Evolutionary conservation across 148 eudicot genomes (phyloP), one percentile per base, ranked within the genome.

Genomic region (Silene uniflora): DNA sequence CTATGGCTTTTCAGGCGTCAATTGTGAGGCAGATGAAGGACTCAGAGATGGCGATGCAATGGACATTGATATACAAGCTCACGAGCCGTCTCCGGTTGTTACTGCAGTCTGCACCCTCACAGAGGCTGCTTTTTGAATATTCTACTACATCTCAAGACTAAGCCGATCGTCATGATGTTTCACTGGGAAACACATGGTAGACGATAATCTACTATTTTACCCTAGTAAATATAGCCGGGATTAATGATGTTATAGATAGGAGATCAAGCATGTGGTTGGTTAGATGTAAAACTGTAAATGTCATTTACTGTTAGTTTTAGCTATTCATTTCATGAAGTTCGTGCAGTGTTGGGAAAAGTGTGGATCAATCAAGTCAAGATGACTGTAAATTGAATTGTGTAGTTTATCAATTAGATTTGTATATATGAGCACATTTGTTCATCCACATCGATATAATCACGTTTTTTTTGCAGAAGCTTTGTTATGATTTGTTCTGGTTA

Each of bases 1-100:
- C 44, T 44, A 42, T 9, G 46, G 27, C 67, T 66, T 59, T 67
- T 76, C 90, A 95, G 98, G 98, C 97, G 35, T 95, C 98, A 3
- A 87, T 95, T 61, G 92, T 95, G 39, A 86, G 98, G 75, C 98
- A 95, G 81, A 92, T 95, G 97, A 95, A 95, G 80, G 98, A 95
- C 73, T 90, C 98, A 1, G 98, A 95, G 86, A 92, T 95, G 98
- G 97, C 98, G 21, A 90, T 92, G 91, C 97, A 95, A 78, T 95
- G 98, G 98, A 95, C 98, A 0, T 85, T 95, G 85, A 95, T 95
- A 79, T 95, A 95, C 85, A 96, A 90, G 88, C 93, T 95, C 59
- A 95, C 98, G 59, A 95, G 98, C 83, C 93, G 98, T 77, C 84
- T 95, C 18, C 89, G 98, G 35, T 90, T 95, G 69, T 92, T 95